Conservation (phyloP, 2,329 filamentous ascomycete species). For the Xylariaceae sp. region DNA sequence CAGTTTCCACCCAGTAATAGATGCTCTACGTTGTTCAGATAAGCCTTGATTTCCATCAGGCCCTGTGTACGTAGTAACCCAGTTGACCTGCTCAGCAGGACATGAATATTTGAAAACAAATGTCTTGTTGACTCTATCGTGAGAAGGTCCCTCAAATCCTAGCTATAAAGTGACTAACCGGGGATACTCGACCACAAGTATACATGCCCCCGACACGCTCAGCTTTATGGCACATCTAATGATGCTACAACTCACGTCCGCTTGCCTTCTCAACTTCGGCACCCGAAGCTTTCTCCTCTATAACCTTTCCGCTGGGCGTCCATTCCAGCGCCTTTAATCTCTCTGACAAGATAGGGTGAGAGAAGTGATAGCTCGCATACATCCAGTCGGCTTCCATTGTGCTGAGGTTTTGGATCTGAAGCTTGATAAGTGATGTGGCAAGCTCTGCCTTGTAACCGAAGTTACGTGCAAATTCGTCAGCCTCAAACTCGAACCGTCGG, state of each 20-base stretch:
- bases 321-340: conserved; percentile 86
- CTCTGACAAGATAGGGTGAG: conserved; percentile 92
- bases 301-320: conserved; percentile 59
- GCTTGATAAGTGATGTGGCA: conserved; percentile 84
- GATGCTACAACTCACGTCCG: conserved; percentile 55
- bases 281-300: conserved; percentile 44
- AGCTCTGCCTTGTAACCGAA: conserved; percentile 82
- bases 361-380: conserved; percentile 98
- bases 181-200: no score
- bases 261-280: conserved; percentile 60
- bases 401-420: conserved; percentile 96
- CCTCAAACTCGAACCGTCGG: conserved; percentile 92
- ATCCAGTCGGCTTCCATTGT: conserved; percentile 99
- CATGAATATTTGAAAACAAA: no score
- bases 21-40: no score
- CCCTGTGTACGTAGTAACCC: no score
- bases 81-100: no score
- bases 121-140: no score
- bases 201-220: no score
- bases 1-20: no score
- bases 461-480: conserved; percentile 79
- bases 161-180: no score
- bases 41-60: no score
- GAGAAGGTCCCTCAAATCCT: no score
- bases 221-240: no score